These are phyloP conservation scores for Mallotus nudiflorus DNA, from an alignment of 345 rosid species.

Conservation along the genomic window DNA sequence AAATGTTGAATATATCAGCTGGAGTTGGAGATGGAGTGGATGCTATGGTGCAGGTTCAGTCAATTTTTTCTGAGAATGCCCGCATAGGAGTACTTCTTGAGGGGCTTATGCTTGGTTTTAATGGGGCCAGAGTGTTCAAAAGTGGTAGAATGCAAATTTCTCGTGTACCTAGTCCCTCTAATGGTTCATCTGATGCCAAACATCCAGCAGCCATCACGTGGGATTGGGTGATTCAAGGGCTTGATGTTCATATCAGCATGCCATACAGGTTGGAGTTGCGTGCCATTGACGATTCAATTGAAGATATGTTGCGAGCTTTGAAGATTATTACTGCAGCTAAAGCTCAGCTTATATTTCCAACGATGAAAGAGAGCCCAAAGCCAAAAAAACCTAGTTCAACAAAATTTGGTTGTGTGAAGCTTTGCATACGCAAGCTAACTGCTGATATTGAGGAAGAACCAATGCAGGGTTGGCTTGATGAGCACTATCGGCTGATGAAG, in stretches of 20 bases:
- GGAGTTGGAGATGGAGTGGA: slow-evolving; percentile 95
- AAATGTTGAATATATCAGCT: slow-evolving; percentile 74
- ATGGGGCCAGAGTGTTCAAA: slow-evolving; percentile 70
- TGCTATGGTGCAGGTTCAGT: slow-evolving; percentile 69
- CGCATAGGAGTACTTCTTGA: slow-evolving; percentile 94
- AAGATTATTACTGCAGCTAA: slow-evolving; percentile 76
- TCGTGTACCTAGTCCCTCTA: slow-evolving; percentile 69
- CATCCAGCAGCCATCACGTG: slow-evolving; percentile 36
- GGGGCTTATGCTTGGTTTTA: slow-evolving; percentile 69
- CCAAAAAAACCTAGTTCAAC: slow-evolving; percentile 65
- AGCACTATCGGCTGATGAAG: slow-evolving; percentile 79
- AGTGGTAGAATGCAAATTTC: slow-evolving; percentile 97
- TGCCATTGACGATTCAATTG: slow-evolving; percentile 92
- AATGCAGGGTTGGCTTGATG: slow-evolving; percentile 98
- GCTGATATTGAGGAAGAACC: slow-evolving; percentile 99
- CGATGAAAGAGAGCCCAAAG: slow-evolving; percentile 64
- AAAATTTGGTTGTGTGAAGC: slow-evolving; percentile 72
- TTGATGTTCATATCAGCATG: slow-evolving; percentile 79
- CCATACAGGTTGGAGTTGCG: slow-evolving; percentile 91
- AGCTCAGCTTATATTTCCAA: slow-evolving; percentile 50
- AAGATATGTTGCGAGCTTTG: slow-evolving; percentile 88
- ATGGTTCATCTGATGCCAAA: slow-evolving; percentile 50
- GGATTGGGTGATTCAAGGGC: slow-evolving; percentile 98
- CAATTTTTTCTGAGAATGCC: slow-evolving; percentile 98
- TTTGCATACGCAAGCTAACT: slow-evolving; percentile 68